Evolutionary conservation across 768 basidiomycete species (phyloP), one percentile per base, ranked within the genome.

Genomic region (Rhodosporidiobolus sp.): DNA sequence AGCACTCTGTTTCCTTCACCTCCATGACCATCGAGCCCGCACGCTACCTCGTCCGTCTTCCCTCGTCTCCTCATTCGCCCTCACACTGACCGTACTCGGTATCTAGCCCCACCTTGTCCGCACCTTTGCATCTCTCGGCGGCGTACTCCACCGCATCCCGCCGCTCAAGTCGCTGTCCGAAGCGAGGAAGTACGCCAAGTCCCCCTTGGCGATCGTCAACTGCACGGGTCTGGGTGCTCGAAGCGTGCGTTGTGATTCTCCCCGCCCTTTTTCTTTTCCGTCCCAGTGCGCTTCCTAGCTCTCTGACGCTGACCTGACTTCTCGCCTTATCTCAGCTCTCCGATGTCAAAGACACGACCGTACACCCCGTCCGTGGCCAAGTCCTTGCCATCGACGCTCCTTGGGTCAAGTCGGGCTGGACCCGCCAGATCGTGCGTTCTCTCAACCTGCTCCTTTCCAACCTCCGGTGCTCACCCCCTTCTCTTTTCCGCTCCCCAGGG

Each of bases 11-110:
- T 69, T 77, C 77, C 52, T 79, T 80, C 80, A 80, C 80, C 2
- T 81, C 81, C 24, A 52, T 82, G n/a, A 82, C 81, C 26, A 81
- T 82, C 72, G 80, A 80, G 20, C 80, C 82, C 0, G 57, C 70
- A 6, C 56, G 67, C 49, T 82, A 73, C 35, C 71, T 72, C 19
- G 69, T 70, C 16, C 32, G 62, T 34, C 19, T 7, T 26, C 3
- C 17, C 7, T 8, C 5, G 38, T 32, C 2, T 14, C 28, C 1
- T 16, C 26, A 17, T n/a, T 28, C 11, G 1, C 4, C 10, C 45
- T 14, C 43, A 19, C 1, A 38, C 28, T 62, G 48, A 61, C 43
- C 14, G n/a, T 26, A 24, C 7, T 7, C 0, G 2, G 32, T 1
- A 0, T 28, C 46, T 16, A 81, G 43, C 64, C 77, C 20, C 77